These are phyloP conservation scores for Populus simonii DNA, from an alignment of 345 rosid genomes.

Conservation along the genomic window DNA sequence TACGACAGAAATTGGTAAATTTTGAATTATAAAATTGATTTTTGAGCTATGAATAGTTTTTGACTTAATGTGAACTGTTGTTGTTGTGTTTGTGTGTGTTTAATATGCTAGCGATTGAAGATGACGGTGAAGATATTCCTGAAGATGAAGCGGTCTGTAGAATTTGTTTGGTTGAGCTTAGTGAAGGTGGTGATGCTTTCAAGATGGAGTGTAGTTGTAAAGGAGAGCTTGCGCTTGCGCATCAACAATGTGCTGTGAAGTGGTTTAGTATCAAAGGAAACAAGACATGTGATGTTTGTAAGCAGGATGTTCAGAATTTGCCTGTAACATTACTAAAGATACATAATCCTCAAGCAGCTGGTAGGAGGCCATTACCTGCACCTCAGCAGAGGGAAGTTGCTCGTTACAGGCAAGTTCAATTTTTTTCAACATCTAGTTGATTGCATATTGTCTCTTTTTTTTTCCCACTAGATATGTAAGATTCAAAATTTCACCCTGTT, in stretches of 20 bases:
- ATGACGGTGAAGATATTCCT: constrained; percentile 47
- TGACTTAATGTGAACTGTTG: not conserved
- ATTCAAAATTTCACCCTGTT: not conserved
- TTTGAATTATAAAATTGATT: not conserved
- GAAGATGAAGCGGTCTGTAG: constrained; percentile 70
- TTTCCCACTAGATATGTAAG: not conserved
- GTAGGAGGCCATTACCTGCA: constrained; percentile 25
- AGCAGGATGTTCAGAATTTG: constrained; percentile 53
- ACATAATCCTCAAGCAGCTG: constrained; percentile 33
- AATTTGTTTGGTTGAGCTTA: constrained; percentile 53
- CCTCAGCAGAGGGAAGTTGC: constrained; percentile 30
- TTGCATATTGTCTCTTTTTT: not conserved
- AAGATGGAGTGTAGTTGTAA: constrained; percentile 70
- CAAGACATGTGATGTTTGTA: constrained; percentile 57
- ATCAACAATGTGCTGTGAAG: constrained; percentile 54
- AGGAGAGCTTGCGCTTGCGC: constrained; percentile 70
- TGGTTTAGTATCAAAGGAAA: constrained; percentile 68
- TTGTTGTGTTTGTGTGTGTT: not conserved
- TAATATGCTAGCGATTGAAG: constrained; percentile 27
- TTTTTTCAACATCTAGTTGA: not conserved
- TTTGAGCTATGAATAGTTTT: not conserved
- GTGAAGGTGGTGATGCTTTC: constrained; percentile 53
- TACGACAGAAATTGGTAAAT: constrained; percentile 33
- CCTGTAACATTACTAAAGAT: constrained; percentile 51
- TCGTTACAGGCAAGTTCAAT: constrained; percentile 42